Base-by-base conservation (phyloP, 345 rosid genomes). In the Aquilaria malaccensis region DNA sequence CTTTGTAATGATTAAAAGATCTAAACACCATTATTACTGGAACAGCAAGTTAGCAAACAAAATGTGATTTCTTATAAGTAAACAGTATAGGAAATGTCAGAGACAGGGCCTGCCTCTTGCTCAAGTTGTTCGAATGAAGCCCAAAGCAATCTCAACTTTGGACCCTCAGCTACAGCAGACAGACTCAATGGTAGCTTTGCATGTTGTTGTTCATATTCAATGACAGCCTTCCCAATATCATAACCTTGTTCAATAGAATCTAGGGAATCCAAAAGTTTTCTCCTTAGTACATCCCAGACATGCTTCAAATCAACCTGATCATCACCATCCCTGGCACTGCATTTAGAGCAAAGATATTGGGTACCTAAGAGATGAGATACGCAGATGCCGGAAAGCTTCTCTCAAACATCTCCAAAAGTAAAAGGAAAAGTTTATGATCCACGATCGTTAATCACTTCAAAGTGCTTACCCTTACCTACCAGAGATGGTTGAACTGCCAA, bases 381-480 rank as follows among this genome's bases (percentile, higher is more conserved):
- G 9, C 52, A 61, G 6, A 62, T 14, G 43, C 7, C 52, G 62
- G 29, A 45, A 63, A 50, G 56, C 31, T 30, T 61, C 59, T 66
- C 45, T 50, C 56, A 41, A 30, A 33, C 31, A 4, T 37, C 7
- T 1, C 37, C 30, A 59, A 60, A 10, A 52, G 46, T 50, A 46
- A 30, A 30, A 15, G 30, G 52, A 48, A 10, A 15, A 22, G 31
- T 10, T n/a, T 11, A 31, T 64, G 50, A 70, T 45, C 52, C 43
- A 30, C 11, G 11, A 55, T 53, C 13, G 57, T 30, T 37, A 37
- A 37, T 37, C 43, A 37, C 59, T 59, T 66, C 56, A 11, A 72
- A 60, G 53, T 65, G 75, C 81, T 79, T 81, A 85, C 82, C 87
- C 95, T 85, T 93, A 89, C 96, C 94, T 84, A 87, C 97, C 96